Evolutionary conservation across 441 rosid species (phyloP), one percentile per base, ranked within the genome.

Genomic region (Populus tomentosa): DNA sequence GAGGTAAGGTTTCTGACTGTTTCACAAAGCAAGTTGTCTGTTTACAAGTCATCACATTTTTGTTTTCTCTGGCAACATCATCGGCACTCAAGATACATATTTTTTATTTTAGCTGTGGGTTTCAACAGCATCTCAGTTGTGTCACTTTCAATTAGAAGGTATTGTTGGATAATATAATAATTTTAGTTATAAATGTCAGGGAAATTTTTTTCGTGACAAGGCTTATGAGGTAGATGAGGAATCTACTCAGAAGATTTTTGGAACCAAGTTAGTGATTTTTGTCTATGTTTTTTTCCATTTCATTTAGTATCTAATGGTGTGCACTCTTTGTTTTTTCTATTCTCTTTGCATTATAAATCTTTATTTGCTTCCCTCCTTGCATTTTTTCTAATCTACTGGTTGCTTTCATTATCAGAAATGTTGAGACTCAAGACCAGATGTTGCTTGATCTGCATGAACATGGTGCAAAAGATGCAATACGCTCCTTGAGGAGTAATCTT

Each of bases 211-310:
- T 67, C 74, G 67, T 46, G 75, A 69, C 35, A 89, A 82, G 81
- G 91, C 92, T 81, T 84, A 83, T n/a, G 70, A 85, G 77, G 92
- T 91, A 56, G 88, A 88, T 72, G 88, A 88, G 21, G 88, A 88
- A 79, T 89, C 92, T 16, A 71, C 74, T 61, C 74, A 72, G 73
- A 88, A 79, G 87, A 86, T 87, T 71, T 86, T 87, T 36, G 88
- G 86, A 77, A 88, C 85, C 63, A 77, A 83, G 93, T 88, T 30
- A 71, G 88, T 76, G 63, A 74, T 53, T 40, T 5, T 71, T 16
- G 3, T 14, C 20, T 30, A 30, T 30, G 32, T 13, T 24, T 73
- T n/a, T 20, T 53, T 20, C 61, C 4, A 30, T 53, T 53, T 18
- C 21, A 53, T 53, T 5, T 18, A 18, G 20, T 35, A 21, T 64